These are phyloP conservation scores for Candida nitratophila DNA, from an alignment of 805 yeast genomes.

Conservation along the genomic window DNA sequence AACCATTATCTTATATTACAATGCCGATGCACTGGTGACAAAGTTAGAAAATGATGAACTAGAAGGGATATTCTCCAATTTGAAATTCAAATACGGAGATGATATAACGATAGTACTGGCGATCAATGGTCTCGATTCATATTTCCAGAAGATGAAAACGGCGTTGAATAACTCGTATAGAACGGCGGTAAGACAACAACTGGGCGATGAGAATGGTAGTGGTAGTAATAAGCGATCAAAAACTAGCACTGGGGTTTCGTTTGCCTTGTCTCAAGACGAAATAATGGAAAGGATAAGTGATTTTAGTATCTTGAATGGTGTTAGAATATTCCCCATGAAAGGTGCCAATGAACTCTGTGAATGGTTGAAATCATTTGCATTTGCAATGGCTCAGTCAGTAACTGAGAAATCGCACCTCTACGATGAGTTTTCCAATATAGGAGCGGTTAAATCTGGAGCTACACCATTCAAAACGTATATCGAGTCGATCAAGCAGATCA, in stretches of 20 bases:
- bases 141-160: conserved; percentile 34
- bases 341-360: conserved; percentile 37
- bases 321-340: conserved; percentile 45
- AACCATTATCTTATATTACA: conserved; percentile 35
- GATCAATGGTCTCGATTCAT: conserved; percentile 42
- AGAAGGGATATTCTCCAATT: conserved; percentile 14
- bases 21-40: conserved; percentile 37
- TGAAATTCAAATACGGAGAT: conserved; percentile 14
- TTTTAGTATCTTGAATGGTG: conserved; percentile 38
- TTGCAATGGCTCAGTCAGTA: conserved; percentile 43
- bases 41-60: conserved; percentile 22
- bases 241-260: no score
- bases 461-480: conserved; percentile 38
- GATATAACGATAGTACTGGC: conserved; percentile 33
- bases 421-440: conserved; percentile 47
- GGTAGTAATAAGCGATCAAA: no score
- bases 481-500: conserved; percentile 49
- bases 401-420: conserved; percentile 53
- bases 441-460: conserved; percentile 47
- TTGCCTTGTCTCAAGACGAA: conserved; percentile 26
- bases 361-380: conserved; percentile 52
- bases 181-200: conserved; percentile 18
- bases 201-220: conserved; percentile 7
- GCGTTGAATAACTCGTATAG: conserved; percentile 39
- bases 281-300: conserved; percentile 34